Evolutionary conservation across 441 rosid species (phyloP).

Genomic region (Melastoma candidum): DNA sequence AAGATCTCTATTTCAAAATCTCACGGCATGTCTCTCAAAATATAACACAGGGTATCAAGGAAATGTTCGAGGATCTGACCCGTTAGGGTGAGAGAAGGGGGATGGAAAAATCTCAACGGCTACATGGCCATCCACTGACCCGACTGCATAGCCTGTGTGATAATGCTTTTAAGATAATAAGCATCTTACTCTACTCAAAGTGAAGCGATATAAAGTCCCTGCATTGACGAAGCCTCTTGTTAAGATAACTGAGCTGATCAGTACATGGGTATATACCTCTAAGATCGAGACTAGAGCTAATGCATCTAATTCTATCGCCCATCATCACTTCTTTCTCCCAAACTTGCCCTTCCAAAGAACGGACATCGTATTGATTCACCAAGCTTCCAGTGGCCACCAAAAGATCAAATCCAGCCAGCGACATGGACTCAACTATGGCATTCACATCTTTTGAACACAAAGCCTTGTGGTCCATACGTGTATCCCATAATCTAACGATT

Average conservation of each 20-base stretch:
- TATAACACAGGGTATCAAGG: constrained; percentile 4
- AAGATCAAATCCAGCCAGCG: constrained; percentile 53
- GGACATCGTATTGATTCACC: constrained; percentile 50
- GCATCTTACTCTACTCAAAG: constrained; percentile 5
- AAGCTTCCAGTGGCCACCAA: constrained; percentile 54
- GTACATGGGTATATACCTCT: constrained; percentile 36
- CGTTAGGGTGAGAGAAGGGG: constrained; percentile 28
- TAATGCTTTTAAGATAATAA: not conserved
- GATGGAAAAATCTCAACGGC: constrained; percentile 44
- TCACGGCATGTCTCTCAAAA: not conserved
- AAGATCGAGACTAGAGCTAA: constrained; percentile 44
- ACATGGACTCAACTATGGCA: constrained; percentile 54
- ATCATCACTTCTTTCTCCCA: constrained; percentile 35
- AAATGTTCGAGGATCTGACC: constrained; percentile 23
- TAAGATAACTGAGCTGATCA: constrained; percentile 5
- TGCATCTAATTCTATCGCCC: constrained; percentile 48
- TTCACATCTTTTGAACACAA: constrained; percentile 23
- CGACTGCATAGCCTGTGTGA: constrained; percentile 71
- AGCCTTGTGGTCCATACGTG: constrained; percentile 26
- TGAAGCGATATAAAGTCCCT: constrained; percentile 5
- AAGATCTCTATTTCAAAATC: no score
- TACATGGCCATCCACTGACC: constrained; percentile 80
- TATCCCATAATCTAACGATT: constrained; percentile 58
- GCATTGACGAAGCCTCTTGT: not conserved
- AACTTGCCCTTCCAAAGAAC: constrained; percentile 45